These are phyloP conservation scores for Cladophialophora chaetospira DNA, from an alignment of 2,329 filamentous ascomycete genomes.

Conservation along the genomic window DNA sequence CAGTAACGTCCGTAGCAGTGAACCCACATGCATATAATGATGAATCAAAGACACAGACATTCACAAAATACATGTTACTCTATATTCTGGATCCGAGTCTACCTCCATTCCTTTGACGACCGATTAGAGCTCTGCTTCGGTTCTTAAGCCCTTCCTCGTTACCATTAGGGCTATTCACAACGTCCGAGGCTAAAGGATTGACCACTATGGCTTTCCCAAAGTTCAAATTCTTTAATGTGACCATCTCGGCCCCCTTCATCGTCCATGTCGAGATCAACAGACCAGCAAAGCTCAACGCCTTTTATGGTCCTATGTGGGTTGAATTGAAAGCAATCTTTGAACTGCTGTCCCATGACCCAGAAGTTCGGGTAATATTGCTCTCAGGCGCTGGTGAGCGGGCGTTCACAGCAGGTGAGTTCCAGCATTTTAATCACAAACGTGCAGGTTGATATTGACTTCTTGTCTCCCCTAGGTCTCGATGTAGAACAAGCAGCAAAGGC, in stretches of 20 bases:
- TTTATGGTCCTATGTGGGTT: constrained; percentile 80
- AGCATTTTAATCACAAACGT: background rate
- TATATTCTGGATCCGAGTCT: too few species aligned
- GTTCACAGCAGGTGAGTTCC: constrained; percentile 61
- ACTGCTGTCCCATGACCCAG: constrained; percentile 69
- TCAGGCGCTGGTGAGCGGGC: constrained; percentile 79
- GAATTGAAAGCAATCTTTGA: constrained; percentile 74
- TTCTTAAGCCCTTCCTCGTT: background rate
- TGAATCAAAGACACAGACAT: too few species aligned
- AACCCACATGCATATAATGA: too few species aligned
- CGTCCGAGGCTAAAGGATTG: constrained; percentile 7
- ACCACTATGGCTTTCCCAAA: constrained; percentile 10
- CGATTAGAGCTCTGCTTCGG: too few species aligned
- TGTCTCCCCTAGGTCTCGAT: constrained; percentile 66
- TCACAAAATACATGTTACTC: too few species aligned
- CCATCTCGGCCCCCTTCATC: constrained; percentile 70
- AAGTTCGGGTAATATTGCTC: constrained; percentile 75
- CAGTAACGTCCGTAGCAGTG: too few species aligned
- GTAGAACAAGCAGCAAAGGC: constrained; percentile 68
- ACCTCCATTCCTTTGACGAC: too few species aligned
- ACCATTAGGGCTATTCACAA: background rate
- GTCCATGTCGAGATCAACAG: constrained; percentile 93
- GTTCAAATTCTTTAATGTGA: constrained; percentile 69
- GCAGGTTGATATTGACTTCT: background rate
- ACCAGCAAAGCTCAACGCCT: constrained; percentile 83